Evolutionary conservation across 768 basidiomycete species (phyloP).

Genomic region (Pluteus cervinus): DNA sequence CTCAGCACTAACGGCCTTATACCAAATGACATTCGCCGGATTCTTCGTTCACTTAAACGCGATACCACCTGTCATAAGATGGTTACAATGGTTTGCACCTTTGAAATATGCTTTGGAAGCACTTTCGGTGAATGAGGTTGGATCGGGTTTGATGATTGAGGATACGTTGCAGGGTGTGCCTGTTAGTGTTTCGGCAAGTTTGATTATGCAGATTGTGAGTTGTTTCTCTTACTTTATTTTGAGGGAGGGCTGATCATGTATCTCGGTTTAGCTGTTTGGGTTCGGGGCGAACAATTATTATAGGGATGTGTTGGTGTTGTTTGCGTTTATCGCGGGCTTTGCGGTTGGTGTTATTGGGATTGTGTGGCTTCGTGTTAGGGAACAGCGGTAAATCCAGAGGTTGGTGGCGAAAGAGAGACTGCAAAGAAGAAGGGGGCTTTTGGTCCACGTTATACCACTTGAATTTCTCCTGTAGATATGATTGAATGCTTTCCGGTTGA

Average conservation of each 20-base stretch:
- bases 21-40: constrained; percentile 85
- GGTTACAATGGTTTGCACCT: constrained; percentile 89
- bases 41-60: constrained; percentile 85
- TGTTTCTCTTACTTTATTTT: background rate
- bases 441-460: too few relatives aligned
- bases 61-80: constrained; percentile 88
- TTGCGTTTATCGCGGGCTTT: constrained; percentile 82
- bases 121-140: constrained; percentile 87
- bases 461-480: too few relatives aligned
- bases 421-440: too few relatives aligned
- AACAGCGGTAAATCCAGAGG: constrained; percentile 62
- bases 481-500: too few relatives aligned
- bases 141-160: constrained; percentile 77
- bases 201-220: constrained; percentile 83
- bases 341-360: constrained; percentile 63
- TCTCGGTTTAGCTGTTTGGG: constrained; percentile 63
- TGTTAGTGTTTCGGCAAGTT: constrained; percentile 66
- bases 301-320: constrained; percentile 80
- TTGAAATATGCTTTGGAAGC: constrained; percentile 84
- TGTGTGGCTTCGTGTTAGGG: constrained; percentile 75
- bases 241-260: constrained; percentile 3
- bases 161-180: constrained; percentile 80
- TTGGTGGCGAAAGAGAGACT: too few relatives aligned
- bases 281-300: constrained; percentile 82
- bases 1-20: constrained; percentile 68